These are phyloP conservation scores for Rhizophora mangle DNA, from an alignment of 345 rosid species.

Conservation along the genomic window DNA sequence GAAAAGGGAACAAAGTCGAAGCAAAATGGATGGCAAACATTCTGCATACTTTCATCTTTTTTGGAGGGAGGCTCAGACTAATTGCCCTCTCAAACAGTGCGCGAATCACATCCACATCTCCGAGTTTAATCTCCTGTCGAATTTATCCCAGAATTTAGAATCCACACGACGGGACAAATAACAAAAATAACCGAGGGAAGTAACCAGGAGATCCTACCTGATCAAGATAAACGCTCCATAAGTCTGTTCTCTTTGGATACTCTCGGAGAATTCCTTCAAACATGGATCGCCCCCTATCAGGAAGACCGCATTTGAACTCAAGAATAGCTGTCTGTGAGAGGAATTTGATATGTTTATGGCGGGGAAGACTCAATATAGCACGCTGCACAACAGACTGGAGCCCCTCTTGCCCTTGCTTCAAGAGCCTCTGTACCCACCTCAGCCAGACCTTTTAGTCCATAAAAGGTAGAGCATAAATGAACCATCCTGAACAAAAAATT, in stretches of 20 bases:
- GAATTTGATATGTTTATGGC: constrained; percentile 79
- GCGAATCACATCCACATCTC: constrained; percentile 63
- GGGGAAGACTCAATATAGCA: constrained; percentile 77
- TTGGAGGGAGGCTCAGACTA: constrained; percentile 77
- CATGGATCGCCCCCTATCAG: constrained; percentile 83
- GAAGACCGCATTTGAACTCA: constrained; percentile 82
- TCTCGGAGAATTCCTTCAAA: constrained; percentile 84
- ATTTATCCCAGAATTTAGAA: constrained; percentile 12
- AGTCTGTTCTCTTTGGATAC: constrained; percentile 91
- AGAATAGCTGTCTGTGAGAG: constrained; percentile 80
- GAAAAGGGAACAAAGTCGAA: constrained; percentile 2
- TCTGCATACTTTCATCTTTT: constrained; percentile 70
- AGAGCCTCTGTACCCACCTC: constrained; percentile 50
- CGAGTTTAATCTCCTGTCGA: constrained; percentile 73
- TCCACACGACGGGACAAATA: constrained; percentile 3
- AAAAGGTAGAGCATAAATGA: neutral
- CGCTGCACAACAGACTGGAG: constrained; percentile 65
- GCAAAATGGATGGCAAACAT: neutral
- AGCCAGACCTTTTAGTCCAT: constrained; percentile 65
- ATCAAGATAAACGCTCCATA: constrained; percentile 95
- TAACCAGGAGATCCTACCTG: constrained; percentile 45
- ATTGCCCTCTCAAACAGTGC: constrained; percentile 83
- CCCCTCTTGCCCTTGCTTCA: constrained; percentile 56
- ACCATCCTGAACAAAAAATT: too few relatives aligned
- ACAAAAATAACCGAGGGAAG: neutral